Evolutionary conservation across 805 yeast species (phyloP).

Genomic region (Candida nitratophila): DNA sequence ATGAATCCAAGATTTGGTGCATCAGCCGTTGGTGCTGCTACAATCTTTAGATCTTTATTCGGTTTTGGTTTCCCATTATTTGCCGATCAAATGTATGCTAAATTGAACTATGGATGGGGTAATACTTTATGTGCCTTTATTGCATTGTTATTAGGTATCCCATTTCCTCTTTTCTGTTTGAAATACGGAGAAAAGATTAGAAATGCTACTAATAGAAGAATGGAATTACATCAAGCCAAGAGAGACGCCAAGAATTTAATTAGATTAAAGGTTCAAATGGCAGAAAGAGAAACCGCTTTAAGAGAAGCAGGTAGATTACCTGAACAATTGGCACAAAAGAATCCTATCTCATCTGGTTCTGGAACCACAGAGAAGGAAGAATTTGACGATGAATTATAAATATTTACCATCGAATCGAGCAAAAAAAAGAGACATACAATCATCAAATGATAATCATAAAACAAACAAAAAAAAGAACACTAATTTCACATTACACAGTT

Average conservation of each 20-base stretch:
- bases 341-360: not conserved
- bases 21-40: slow-evolving; percentile 56
- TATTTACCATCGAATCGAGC: too few species aligned
- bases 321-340: not conserved
- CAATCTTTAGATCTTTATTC: slow-evolving; percentile 51
- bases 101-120: slow-evolving; percentile 63
- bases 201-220: slow-evolving; percentile 46
- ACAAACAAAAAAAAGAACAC: too few species aligned
- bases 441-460: too few species aligned
- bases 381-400: too few species aligned
- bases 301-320: slow-evolving; percentile 1
- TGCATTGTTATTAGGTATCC: slow-evolving; percentile 50
- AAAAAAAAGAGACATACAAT: too few species aligned
- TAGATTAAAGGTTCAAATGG: slow-evolving; percentile 18
- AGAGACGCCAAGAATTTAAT: slow-evolving; percentile 36
- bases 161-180: slow-evolving; percentile 54
- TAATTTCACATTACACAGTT: too few species aligned
- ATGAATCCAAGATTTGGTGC: slow-evolving; percentile 63
- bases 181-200: slow-evolving; percentile 52
- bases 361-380: not conserved
- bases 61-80: slow-evolving; percentile 63
- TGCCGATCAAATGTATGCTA: slow-evolving; percentile 47
- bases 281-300: not conserved
- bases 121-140: slow-evolving; percentile 54
- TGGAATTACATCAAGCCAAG: slow-evolving; percentile 39